These are phyloP conservation scores for Rhodotorula glutinis DNA, from an alignment of 1,284 basidiomycete genomes.

Conservation along the genomic window DNA sequence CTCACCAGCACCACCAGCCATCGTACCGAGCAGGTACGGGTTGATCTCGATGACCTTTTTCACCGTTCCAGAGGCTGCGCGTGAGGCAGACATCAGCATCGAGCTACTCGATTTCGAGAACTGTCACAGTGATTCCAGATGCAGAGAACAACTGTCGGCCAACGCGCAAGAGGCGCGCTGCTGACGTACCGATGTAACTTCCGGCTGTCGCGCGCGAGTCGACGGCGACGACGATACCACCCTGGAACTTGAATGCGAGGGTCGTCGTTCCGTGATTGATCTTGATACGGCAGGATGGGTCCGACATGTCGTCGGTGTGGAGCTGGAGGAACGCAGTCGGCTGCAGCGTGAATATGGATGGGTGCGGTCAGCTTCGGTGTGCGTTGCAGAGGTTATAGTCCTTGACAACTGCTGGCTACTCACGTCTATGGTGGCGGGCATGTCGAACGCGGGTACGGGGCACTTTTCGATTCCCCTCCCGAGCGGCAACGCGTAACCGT, in stretches of 20 bases:
- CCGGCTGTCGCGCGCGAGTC: slow-evolving; percentile 97
- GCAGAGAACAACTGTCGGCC: not conserved
- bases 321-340: slow-evolving; percentile 81
- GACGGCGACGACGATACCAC: slow-evolving; percentile 95
- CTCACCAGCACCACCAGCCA: slow-evolving; percentile 96
- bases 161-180: not conserved
- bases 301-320: slow-evolving; percentile 84
- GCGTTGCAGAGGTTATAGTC: no score
- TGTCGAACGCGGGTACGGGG: slow-evolving; percentile 36
- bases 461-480: slow-evolving; percentile 38
- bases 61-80: slow-evolving; percentile 81
- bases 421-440: slow-evolving; percentile 33
- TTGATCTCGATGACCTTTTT: slow-evolving; percentile 99
- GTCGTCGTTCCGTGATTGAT: slow-evolving; percentile 99
- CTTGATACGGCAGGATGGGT: slow-evolving; percentile 92
- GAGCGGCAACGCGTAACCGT: slow-evolving; percentile 37
- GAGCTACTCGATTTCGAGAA: not conserved
- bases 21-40: slow-evolving; percentile 94
- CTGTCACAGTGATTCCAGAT: not conserved
- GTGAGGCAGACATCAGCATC: no score
- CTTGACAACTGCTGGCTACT: not conserved
- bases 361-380: not conserved
- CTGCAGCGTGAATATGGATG: slow-evolving; percentile 51
- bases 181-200: slow-evolving; percentile 76
- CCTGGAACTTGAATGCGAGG: slow-evolving; percentile 92